Evolutionary conservation across 768 basidiomycete species (phyloP), one percentile per base, ranked within the genome.

Genomic region (Tremella yokohamensis): DNA sequence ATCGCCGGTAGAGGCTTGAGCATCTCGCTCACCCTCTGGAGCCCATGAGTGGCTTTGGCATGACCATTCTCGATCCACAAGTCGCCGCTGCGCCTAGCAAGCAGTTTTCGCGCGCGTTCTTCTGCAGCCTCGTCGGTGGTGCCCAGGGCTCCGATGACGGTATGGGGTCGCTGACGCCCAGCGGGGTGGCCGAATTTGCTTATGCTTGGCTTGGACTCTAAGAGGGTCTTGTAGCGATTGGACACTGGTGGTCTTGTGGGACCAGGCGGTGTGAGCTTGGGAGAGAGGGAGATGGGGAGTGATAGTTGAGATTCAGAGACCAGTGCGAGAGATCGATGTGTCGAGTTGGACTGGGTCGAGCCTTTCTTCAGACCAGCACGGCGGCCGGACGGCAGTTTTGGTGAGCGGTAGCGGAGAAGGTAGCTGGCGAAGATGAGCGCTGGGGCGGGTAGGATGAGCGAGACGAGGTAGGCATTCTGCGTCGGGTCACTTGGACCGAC

Each of bases 51-150:
- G 34, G 63, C 56, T 15, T 59, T 58, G 2, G 71, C 71, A 60
- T 73, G 71, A 8, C 71, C 71, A 15, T 20, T 34, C 40, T 65
- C 62, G 40, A 73, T 60, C 68, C 71, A 73, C 4, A 70, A 62
- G 57, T 69, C 71, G 2, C 62, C 66, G 15, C 60, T 63, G 8
- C 63, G 56, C 42, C 68, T 61, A 9, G 71, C 71, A 8, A 68
- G 24, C 8, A 61, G 62, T 24, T 57, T 63, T 3, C 62, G 52
- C 50, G 59, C 54, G 6, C 29, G 40, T 39, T 68, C 64, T 22
- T 66, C 66, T 9, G 63, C 65, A 18, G 57, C 50, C 8, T 62
- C 16, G 18, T 66, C 64, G 7, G 47, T 26, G 18, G 56, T 34
- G 6, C 26, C 44, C 7, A 45, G 42, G 4, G 52, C 40, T 8